phyloP scores from a whole-genome alignment of 768 basidiomycete species.

The Rhodotorula diobovata region DNA sequence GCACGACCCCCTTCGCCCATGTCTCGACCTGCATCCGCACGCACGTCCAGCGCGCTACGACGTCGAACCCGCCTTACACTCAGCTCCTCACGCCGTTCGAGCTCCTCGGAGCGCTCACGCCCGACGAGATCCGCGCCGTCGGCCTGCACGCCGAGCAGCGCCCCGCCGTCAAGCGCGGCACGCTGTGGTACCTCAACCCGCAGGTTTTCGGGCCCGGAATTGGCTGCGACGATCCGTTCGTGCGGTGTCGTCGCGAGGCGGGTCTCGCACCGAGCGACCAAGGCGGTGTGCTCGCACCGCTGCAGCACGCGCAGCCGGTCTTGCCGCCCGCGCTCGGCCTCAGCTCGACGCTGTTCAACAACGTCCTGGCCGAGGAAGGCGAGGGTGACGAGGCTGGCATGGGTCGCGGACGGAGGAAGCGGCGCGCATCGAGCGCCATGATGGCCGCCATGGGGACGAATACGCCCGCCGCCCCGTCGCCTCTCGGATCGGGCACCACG shows the following conservation, averaged over 20 bases:
- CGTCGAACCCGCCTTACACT: constrained; percentile 28
- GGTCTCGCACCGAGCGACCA: constrained; percentile 22
- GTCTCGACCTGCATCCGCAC: constrained; percentile 42
- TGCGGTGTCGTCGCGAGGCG: constrained; percentile 27
- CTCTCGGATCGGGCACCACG: neutral
- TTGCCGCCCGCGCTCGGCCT: constrained; percentile 9
- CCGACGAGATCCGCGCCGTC: constrained; percentile 38
- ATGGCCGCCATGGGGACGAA: constrained; percentile 29
- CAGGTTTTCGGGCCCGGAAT: constrained; percentile 30
- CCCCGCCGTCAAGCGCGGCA: constrained; percentile 43
- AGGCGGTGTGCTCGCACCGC: constrained; percentile 23
- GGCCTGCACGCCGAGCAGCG: constrained; percentile 40
- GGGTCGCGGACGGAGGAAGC: constrained; percentile 41
- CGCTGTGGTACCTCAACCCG: constrained; percentile 43
- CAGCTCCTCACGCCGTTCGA: constrained; percentile 42
- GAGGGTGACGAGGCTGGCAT: constrained; percentile 35
- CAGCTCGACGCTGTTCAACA: constrained; percentile 21
- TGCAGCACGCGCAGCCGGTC: constrained; percentile 7
- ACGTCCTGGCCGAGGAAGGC: constrained; percentile 6
- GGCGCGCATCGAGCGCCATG: constrained; percentile 35
- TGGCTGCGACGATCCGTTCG: constrained; percentile 29
- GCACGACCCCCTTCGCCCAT: constrained; percentile 42
- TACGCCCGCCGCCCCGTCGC: neutral
- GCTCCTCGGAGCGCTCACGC: constrained; percentile 36
- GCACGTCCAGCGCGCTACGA: constrained; percentile 36